Conservation (phyloP, 495 filamentous ascomycete genomes). For the Aspergillus nidulans region DNA sequence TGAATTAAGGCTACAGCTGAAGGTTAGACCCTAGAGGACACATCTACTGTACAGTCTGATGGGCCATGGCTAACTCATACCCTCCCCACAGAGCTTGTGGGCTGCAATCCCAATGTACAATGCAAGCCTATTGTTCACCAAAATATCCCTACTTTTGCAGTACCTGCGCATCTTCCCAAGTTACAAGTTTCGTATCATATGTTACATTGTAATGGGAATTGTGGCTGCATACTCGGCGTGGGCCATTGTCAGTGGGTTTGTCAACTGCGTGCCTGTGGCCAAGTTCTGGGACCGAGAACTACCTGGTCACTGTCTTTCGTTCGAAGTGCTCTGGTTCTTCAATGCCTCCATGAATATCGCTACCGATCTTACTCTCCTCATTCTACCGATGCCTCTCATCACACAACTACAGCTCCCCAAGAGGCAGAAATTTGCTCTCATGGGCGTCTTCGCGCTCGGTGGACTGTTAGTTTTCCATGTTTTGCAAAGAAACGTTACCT, state of each 20-base stretch:
- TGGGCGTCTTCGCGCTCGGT: conserved; percentile 54
- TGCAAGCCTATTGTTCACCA: conserved; percentile 36
- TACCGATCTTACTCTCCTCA: conserved; percentile 53
- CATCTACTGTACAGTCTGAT: not conserved
- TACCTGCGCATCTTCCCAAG: conserved; percentile 45
- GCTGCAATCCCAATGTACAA: conserved; percentile 41
- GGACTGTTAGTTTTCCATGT: conserved; percentile 43
- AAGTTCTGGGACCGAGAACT: conserved; percentile 50
- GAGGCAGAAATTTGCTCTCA: conserved; percentile 47
- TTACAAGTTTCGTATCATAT: conserved; percentile 28
- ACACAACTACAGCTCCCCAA: conserved; percentile 45
- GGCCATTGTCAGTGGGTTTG: conserved; percentile 38
- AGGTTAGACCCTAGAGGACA: conserved; percentile 17
- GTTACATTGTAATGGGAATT: conserved; percentile 31
- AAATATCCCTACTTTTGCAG: conserved; percentile 46
- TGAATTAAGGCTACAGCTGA: conserved; percentile 26
- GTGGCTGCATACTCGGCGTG: conserved; percentile 34
- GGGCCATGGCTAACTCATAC: not conserved
- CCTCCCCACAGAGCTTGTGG: conserved; percentile 28
- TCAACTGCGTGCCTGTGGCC: conserved; percentile 52
- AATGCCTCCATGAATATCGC: conserved; percentile 52
- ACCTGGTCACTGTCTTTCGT: conserved; percentile 48
- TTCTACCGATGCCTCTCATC: conserved; percentile 53
- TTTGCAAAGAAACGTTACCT: not conserved
- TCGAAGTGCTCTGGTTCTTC: conserved; percentile 43